Base-by-base conservation (phyloP, 257 asterid species). In the Solanum virginianum region DNA sequence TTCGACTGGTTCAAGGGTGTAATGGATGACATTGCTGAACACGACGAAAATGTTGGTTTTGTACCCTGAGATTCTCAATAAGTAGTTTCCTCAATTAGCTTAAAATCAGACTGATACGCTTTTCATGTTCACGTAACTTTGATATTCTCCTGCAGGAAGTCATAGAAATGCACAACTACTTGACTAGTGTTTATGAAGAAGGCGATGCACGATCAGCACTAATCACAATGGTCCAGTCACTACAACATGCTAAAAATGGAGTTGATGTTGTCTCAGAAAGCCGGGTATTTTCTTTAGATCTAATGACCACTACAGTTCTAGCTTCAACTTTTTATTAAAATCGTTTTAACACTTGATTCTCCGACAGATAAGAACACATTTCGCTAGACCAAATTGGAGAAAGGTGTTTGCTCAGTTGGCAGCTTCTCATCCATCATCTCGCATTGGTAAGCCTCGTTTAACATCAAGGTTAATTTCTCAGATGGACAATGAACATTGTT, bases 1-100 rank as follows among this genome's bases (percentile, higher is more conserved):
- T 96, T 96, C 29, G 98, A 96, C 53, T 96, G 99, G 99, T 96
- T 96, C 85, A 96, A 94, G 87, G 98, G 98, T 14, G 99, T 94
- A 14, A 93, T 96, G 99, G 97, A 96, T 83, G 99, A 96, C 88
- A 91, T 94, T 24, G 97, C 99, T 82, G 97, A 94, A 68, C 89
- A 91, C 24, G 99, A 95, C 68, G 87, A 84, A 16, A 84, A 94
- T 81, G 99, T 96, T 88, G 45, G 97, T 72, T 81, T 13, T 7
- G 24, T 59, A 59, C 65, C 60, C 39, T 11, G 18, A 45, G 22
- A 29, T 49, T 66, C 2, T 45, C 6, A 53, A 17, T 56, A 39
- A 22, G 57, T 62, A 63, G 22, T 68, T 43, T 39, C 17, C 22
- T 24, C 49, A 56, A 36, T 6, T 77, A 39, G 12, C 7, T 5